Conservation (phyloP, 169 alveolate genomes). For the Ichthyophthirius multifiliis region DNA sequence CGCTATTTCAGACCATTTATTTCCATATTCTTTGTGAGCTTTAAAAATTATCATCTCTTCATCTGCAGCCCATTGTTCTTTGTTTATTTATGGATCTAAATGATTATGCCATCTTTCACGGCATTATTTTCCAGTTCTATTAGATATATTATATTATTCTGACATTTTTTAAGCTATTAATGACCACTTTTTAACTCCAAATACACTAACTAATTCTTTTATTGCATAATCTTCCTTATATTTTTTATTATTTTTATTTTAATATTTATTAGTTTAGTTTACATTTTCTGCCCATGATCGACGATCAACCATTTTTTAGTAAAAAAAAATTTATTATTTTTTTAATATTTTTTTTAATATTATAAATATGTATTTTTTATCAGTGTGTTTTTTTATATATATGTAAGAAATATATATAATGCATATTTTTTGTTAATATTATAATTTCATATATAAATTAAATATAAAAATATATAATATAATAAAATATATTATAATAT, state of each 20-base stretch:
- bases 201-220: constrained; percentile 51
- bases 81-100: constrained; percentile 78
- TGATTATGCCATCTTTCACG: constrained; percentile 88
- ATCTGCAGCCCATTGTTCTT: constrained; percentile 69
- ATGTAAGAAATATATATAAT: too few relatives aligned
- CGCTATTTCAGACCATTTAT: constrained; percentile 89
- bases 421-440: too few relatives aligned
- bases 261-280: not conserved
- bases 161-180: constrained; percentile 55
- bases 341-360: too few relatives aligned
- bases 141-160: constrained; percentile 34
- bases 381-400: too few relatives aligned
- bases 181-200: constrained; percentile 77
- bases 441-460: too few relatives aligned
- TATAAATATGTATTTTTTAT: too few relatives aligned
- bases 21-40: constrained; percentile 75
- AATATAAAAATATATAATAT: too few relatives aligned
- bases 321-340: too few relatives aligned
- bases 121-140: constrained; percentile 80
- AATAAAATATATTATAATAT: too few relatives aligned
- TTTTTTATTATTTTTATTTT: not conserved
- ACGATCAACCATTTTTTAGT: constrained; percentile 28
- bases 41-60: constrained; percentile 78
- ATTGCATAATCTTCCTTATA: constrained; percentile 69
- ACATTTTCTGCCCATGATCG: constrained; percentile 14